A percentile compares a stretch with the other conserved stretches of the same genome.
These are phyloP conservation scores for Aethionema arabicum DNA, from an alignment of 345 rosid genomes.

Conservation along the genomic window DNA sequence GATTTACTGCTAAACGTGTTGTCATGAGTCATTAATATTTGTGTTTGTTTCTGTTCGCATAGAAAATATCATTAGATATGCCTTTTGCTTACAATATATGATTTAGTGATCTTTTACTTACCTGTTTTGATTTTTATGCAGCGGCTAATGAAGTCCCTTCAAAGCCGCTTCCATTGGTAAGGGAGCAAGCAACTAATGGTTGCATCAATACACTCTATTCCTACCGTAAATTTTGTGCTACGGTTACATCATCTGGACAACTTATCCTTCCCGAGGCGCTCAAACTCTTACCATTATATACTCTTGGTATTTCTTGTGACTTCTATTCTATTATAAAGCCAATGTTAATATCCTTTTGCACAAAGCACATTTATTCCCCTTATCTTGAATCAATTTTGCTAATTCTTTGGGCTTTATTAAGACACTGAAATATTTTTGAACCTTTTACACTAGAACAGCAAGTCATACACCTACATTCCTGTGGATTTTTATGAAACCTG, in stretches of 20 bases:
- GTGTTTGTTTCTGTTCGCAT: too few relatives aligned
- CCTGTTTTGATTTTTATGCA: conserved; percentile 32
- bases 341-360: background rate
- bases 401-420: conserved; percentile 3
- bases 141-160: conserved; percentile 79
- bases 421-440: conserved; percentile 12
- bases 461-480: conserved; percentile 8
- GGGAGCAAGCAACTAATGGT: conserved; percentile 70
- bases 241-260: conserved; percentile 91
- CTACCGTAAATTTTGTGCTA: conserved; percentile 93
- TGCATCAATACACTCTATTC: conserved; percentile 74
- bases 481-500: conserved; percentile 4
- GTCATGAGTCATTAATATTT: background rate
- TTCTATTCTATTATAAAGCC: conserved; percentile 10
- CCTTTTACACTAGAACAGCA: background rate
- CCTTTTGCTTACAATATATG: background rate
- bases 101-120: background rate
- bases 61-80: too few relatives aligned
- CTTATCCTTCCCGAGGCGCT: conserved; percentile 99
- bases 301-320: conserved; percentile 63
- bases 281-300: conserved; percentile 86
- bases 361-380: conserved; percentile 12
- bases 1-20: conserved; percentile 12
- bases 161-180: conserved; percentile 55
- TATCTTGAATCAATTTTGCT: conserved; percentile 13